A percentile compares a stretch with the other conserved stretches of the same genome.
Conservation (phyloP, 768 basidiomycete species). For the Rossbeevera mucosa region DNA sequence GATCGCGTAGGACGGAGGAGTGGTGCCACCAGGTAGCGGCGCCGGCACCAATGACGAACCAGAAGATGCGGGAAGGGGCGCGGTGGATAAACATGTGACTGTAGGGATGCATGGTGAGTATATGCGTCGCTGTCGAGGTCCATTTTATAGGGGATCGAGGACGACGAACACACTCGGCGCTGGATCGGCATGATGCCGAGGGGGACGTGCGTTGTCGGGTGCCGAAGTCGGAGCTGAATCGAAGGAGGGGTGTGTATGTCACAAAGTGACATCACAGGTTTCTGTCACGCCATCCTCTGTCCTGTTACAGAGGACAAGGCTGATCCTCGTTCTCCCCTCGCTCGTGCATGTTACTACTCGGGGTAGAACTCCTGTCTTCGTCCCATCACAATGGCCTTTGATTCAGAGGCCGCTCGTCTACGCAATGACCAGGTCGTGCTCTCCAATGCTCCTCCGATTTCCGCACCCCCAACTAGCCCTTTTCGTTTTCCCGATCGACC, state of each 20-base stretch:
- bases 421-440: constrained; percentile 22
- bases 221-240: constrained; percentile 12
- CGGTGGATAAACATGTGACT: constrained; percentile 24
- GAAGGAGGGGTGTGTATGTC: background rate
- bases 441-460: constrained; percentile 23
- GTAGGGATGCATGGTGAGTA: constrained; percentile 20
- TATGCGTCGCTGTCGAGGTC: constrained; percentile 1
- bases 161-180: constrained; percentile 27
- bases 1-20: constrained; percentile 41
- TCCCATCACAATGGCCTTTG: constrained; percentile 25
- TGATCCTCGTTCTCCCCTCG: constrained; percentile 18
- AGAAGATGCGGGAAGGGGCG: constrained; percentile 57
- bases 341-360: background rate
- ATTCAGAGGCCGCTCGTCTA: constrained; percentile 26
- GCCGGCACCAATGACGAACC: constrained; percentile 63
- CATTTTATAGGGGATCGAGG: constrained; percentile 14
- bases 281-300: constrained; percentile 19
- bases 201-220: background rate
- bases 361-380: background rate
- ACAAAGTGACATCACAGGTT: constrained; percentile 2
- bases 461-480: constrained; percentile 34
- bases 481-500: constrained; percentile 48
- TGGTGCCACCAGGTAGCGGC: constrained; percentile 35
- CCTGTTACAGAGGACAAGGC: constrained; percentile 2
- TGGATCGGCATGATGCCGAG: constrained; percentile 12